Evolutionary conservation across 495 filamentous ascomycete species (phyloP).

Genomic region (Aspergillus wentii): DNA sequence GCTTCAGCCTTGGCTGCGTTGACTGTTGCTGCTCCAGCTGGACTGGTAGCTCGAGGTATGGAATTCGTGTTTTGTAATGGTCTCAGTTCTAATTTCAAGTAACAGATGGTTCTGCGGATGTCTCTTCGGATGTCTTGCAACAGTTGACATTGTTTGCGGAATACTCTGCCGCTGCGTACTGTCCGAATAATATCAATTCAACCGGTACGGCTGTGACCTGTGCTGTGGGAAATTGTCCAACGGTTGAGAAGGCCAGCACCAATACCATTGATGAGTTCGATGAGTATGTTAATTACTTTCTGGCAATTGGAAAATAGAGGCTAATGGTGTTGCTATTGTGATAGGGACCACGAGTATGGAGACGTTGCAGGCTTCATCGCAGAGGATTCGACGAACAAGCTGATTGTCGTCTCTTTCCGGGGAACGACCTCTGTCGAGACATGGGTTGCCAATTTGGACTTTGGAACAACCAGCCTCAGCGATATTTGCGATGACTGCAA

Average conservation of each 20-base stretch:
- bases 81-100: too few relatives aligned
- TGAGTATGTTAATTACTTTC: conserved; percentile 37
- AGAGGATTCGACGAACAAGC: conserved; percentile 52
- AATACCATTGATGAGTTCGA: conserved; percentile 55
- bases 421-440: conserved; percentile 59
- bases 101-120: too few relatives aligned
- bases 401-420: conserved; percentile 66
- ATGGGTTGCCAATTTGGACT: conserved; percentile 60
- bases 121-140: conserved; percentile 21
- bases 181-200: conserved; percentile 47
- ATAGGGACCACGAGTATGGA: conserved; percentile 47
- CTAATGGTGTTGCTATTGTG: too few relatives aligned
- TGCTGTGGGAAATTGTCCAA: conserved; percentile 51
- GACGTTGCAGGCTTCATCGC: conserved; percentile 69
- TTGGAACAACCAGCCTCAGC: conserved; percentile 24
- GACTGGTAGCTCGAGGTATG: conserved; percentile 23
- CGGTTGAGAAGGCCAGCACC: conserved; percentile 51
- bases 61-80: too few relatives aligned
- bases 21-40: conserved; percentile 20
- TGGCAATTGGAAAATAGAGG: too few relatives aligned
- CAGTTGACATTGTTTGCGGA: conserved; percentile 61
- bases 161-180: conserved; percentile 68
- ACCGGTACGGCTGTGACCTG: conserved; percentile 51
- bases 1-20: conserved; percentile 16
- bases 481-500: conserved; percentile 40